Evolutionary conservation across 805 yeast species (phyloP), one percentile per base, ranked within the genome.

Genomic region (Ogataea paradorogensis): DNA sequence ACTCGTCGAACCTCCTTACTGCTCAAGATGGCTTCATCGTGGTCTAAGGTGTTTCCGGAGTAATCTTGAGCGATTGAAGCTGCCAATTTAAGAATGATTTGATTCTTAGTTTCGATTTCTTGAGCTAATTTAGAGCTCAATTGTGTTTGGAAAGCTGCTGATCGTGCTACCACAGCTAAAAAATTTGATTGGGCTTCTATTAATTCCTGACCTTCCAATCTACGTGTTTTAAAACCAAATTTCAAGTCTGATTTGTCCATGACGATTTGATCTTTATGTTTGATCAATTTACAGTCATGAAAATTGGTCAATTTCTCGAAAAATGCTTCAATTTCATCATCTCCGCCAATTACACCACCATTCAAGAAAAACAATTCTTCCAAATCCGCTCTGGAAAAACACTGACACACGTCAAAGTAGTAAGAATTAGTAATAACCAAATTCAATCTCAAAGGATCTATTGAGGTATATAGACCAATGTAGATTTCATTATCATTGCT

Each of bases 41-140:
- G 43, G 9, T 41, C 24, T 14, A 46, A 34, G 21, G 45, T 38
- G 35, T 45, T 43, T 9, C 50, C 46, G 14, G 50, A 35, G 15
- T 47, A 47, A 28, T 50, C 55, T 29, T 53, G 54, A 5, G 52
- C 50, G 22, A 49, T 48, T 3, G 47, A 42, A 2, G 53, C 45
- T 4, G 55, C 47, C 23, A 53, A 42, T 33, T 51, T 51, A 13
- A 51, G 37, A 5, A 53, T 53, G 30, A 51, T 47, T 36, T 47
- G 53, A 33, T 51, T 51, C 29, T 53, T 53, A 21, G 34, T 43
- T 15, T 37, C 34, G 18, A 53, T 27, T 21, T 53, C 55, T 6
- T 37, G 42, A 2, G 47, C 33, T 7, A 47, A 35, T 18, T 38
- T 34, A 10, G 42, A 7, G 1, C 42, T 23, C 14, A 53, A 37